Conservation (phyloP, 176 grass and related monocot species). For the Chrysopogon serrulatus region DNA sequence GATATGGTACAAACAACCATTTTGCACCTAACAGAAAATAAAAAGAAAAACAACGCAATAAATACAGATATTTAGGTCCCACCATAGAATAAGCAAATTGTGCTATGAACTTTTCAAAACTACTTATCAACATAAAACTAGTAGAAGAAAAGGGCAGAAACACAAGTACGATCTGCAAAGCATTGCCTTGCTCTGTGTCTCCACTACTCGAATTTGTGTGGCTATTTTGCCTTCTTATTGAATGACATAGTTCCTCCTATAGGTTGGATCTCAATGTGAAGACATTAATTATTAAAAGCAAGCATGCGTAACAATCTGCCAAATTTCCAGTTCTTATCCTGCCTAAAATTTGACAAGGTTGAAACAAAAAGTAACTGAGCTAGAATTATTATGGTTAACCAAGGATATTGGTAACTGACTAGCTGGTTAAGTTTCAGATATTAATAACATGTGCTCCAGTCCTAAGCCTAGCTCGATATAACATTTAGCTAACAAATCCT, state of each 20-base stretch:
- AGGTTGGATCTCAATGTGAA: background rate
- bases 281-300: background rate
- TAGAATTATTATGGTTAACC: background rate
- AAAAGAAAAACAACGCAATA: conserved; percentile 12
- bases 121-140: conserved; percentile 5
- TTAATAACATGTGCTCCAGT: background rate
- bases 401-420: background rate
- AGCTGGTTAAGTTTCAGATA: background rate
- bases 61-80: conserved; percentile 20
- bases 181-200: background rate
- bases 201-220: background rate
- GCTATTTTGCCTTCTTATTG: background rate
- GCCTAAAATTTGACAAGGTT: background rate
- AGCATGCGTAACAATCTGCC: background rate
- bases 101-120: background rate
- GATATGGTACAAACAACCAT: background rate
- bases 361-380: background rate
- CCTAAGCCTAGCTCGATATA: background rate
- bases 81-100: background rate
- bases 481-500: background rate
- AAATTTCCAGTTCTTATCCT: background rate
- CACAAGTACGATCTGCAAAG: background rate
- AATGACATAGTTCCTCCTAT: background rate
- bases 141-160: background rate
- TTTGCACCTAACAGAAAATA: conserved; percentile 10